Evolutionary conservation across 495 filamentous ascomycete genomes (phyloP).

Genomic region (Chaetomium fimeti): DNA sequence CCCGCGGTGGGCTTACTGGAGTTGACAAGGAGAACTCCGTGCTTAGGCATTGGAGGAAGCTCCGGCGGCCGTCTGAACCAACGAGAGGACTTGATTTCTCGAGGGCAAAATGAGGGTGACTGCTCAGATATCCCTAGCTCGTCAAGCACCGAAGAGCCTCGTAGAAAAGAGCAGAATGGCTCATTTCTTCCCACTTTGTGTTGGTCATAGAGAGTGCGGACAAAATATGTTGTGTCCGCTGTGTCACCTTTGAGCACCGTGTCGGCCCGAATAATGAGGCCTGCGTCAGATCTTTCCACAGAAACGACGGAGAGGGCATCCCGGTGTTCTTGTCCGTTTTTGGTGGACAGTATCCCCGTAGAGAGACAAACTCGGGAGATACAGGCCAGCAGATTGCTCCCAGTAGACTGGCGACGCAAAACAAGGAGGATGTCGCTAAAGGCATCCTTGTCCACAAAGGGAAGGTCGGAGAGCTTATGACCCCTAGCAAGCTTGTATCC

Average conservation of each 20-base stretch:
- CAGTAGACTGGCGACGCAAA: neutral
- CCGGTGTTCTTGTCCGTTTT: neutral
- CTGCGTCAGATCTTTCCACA: neutral
- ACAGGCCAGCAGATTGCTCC: neutral
- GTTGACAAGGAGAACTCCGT: neutral
- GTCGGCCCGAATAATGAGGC: neutral
- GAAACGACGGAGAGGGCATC: neutral
- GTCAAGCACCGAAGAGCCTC: conserved; percentile 7
- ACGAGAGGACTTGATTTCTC: neutral
- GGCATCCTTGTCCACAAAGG: neutral
- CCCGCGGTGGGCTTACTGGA: neutral
- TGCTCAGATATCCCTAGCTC: neutral
- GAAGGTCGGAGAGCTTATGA: neutral
- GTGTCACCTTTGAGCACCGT: neutral
- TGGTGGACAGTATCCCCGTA: neutral
- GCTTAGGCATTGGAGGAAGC: neutral
- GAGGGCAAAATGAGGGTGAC: neutral
- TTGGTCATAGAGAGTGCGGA: conserved; percentile 2
- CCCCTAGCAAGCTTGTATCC: neutral
- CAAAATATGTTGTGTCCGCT: neutral
- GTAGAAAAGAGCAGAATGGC: conserved; percentile 4
- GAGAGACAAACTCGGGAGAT: neutral
- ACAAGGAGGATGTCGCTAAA: neutral
- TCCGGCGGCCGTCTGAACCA: neutral
- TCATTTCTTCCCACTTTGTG: conserved; percentile 17